Evolutionary conservation across 352 stramenopile species (phyloP).

Genomic region (Pythium periplocum): DNA sequence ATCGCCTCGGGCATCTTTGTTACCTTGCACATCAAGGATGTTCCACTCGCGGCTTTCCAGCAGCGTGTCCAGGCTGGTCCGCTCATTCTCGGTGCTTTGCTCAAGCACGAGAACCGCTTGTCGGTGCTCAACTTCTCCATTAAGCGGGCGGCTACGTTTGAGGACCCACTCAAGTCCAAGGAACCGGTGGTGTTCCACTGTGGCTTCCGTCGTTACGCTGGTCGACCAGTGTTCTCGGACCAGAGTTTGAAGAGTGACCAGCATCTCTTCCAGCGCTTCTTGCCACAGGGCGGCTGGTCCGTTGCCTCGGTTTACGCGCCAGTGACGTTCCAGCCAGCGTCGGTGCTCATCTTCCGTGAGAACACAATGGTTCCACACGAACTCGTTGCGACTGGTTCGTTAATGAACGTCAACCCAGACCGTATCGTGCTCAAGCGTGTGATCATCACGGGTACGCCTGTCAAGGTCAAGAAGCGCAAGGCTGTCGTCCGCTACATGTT

Average conservation of each 20-base stretch:
- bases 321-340: slow-evolving; percentile 96
- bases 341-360: slow-evolving; percentile 94
- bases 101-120: slow-evolving; percentile 97
- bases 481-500: slow-evolving; percentile 99
- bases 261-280: slow-evolving; percentile 98
- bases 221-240: slow-evolving; percentile 95
- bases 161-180: slow-evolving; percentile 95
- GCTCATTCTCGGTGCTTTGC: slow-evolving; percentile 79
- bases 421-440: slow-evolving; percentile 98
- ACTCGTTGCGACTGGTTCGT: slow-evolving; percentile 92
- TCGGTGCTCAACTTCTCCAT: slow-evolving; percentile 98
- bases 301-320: slow-evolving; percentile 89
- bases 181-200: slow-evolving; percentile 95
- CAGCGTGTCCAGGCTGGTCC: slow-evolving; percentile 51
- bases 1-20: slow-evolving; percentile 93
- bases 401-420: slow-evolving; percentile 96
- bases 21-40: slow-evolving; percentile 76
- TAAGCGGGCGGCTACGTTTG: slow-evolving; percentile 67
- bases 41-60: slow-evolving; percentile 51
- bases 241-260: slow-evolving; percentile 99
- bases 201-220: slow-evolving; percentile 93
- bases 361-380: slow-evolving; percentile 27
- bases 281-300: slow-evolving; percentile 89
- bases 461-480: slow-evolving; percentile 98
- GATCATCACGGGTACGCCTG: slow-evolving; percentile 96